Evolutionary conservation across 129 eudicot species (phyloP).

Genomic region (Silybum marianum): DNA sequence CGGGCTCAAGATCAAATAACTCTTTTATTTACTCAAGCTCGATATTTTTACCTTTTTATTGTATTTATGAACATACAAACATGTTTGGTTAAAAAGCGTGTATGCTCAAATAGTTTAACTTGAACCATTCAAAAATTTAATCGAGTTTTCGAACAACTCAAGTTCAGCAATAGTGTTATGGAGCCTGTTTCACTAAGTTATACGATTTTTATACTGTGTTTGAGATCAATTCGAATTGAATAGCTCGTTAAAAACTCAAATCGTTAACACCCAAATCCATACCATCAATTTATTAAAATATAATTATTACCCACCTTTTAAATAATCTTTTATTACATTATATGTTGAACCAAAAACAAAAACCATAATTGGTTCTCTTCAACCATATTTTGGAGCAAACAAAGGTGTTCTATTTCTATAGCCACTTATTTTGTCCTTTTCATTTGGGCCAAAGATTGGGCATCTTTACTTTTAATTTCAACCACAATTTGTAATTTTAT

Average conservation of each 20-base stretch:
- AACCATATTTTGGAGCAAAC: neutral
- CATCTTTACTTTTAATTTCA: slow-evolving; percentile 20
- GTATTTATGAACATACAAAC: neutral
- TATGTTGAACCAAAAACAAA: too few relatives aligned
- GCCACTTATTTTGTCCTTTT: slow-evolving; percentile 22
- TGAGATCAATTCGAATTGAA: too few relatives aligned
- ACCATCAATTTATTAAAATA: too few relatives aligned
- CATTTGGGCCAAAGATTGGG: slow-evolving; percentile 27
- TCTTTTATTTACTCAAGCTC: neutral
- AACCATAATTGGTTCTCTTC: too few relatives aligned
- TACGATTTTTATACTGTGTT: too few relatives aligned
- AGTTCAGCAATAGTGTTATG: too few relatives aligned
- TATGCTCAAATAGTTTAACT: neutral
- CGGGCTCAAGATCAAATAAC: neutral
- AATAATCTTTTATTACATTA: too few relatives aligned
- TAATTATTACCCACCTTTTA: too few relatives aligned
- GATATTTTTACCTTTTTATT: neutral
- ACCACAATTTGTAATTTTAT: slow-evolving; percentile 21
- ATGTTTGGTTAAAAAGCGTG: neutral
- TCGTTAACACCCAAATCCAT: too few relatives aligned
- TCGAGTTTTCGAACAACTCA: neutral
- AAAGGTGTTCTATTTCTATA: neutral
- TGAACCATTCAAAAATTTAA: neutral
- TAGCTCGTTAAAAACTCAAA: too few relatives aligned
- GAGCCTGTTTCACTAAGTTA: too few relatives aligned